Evolutionary conservation across 805 yeast genomes (phyloP).

Genomic region (Nakazawaea siamensis): DNA sequence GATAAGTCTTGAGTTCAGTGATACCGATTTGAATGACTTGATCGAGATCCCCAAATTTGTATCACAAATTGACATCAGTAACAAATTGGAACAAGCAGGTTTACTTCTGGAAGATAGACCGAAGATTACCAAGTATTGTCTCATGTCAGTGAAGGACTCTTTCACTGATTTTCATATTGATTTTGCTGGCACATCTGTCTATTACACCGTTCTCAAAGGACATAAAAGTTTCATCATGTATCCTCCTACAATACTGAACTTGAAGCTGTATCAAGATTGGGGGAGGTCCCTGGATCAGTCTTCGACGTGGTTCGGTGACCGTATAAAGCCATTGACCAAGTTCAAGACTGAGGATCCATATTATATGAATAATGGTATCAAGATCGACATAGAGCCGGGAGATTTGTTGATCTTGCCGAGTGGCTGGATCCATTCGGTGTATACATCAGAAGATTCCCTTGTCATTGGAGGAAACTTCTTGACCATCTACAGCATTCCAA

Average conservation of each 20-base stretch:
- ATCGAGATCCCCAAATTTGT: conserved; percentile 65
- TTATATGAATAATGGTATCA: conserved; percentile 26
- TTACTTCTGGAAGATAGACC: conserved; percentile 28
- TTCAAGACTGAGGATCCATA: conserved; percentile 11
- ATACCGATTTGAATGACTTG: conserved; percentile 35
- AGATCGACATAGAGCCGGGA: conserved; percentile 36
- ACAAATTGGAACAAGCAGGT: conserved; percentile 27
- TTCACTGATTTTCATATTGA: conserved; percentile 90
- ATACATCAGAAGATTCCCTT: conserved; percentile 71
- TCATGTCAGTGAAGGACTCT: conserved; percentile 76
- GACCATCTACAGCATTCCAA: conserved; percentile 52
- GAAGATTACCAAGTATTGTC: conserved; percentile 65
- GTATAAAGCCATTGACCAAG: conserved; percentile 17
- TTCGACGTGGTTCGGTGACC: conserved; percentile 55
- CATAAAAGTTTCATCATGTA: conserved; percentile 64
- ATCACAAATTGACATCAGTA: conserved; percentile 57
- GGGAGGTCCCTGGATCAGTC: conserved; percentile 57
- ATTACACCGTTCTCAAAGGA: conserved; percentile 77
- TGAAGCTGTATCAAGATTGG: conserved; percentile 63
- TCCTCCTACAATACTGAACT: conserved; percentile 66
- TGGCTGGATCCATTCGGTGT: conserved; percentile 91
- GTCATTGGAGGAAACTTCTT: conserved; percentile 87
- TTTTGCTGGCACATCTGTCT: conserved; percentile 89
- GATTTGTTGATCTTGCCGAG: conserved; percentile 80
- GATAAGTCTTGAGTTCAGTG: conserved; percentile 71